Conservation (phyloP, 805 yeast genomes). For the Cyberlindnera mycetangii region DNA sequence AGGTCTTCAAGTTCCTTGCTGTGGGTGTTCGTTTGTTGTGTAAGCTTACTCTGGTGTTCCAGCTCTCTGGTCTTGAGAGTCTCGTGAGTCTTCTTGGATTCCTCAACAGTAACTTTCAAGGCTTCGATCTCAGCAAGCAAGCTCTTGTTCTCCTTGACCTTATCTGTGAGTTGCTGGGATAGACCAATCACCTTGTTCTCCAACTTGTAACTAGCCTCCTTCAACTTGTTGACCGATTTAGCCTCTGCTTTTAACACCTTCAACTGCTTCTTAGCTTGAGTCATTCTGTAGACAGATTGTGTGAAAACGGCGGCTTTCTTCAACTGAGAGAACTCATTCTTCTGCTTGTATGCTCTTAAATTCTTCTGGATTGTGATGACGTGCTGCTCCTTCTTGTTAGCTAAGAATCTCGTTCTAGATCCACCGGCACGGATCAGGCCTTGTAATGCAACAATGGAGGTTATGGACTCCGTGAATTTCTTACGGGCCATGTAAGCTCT, state of each 20-base stretch:
- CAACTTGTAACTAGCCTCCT: slow-evolving; percentile 87
- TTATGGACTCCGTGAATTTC: slow-evolving; percentile 27
- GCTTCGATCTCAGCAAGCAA: slow-evolving; percentile 58
- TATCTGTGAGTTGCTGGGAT: slow-evolving; percentile 77
- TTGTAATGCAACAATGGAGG: slow-evolving; percentile 43
- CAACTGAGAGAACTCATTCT: slow-evolving; percentile 45
- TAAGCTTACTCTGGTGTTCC: slow-evolving; percentile 47
- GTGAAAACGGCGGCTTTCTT: slow-evolving; percentile 60
- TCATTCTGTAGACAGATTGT: slow-evolving; percentile 78
- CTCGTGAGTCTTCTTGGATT: slow-evolving; percentile 51
- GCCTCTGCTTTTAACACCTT: slow-evolving; percentile 76
- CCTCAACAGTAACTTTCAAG: slow-evolving; percentile 49
- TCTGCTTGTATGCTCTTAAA: slow-evolving; percentile 66
- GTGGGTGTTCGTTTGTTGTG: slow-evolving; percentile 45
- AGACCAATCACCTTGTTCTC: slow-evolving; percentile 98
- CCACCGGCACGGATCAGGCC: slow-evolving; percentile 48
- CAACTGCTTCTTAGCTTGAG: slow-evolving; percentile 65
- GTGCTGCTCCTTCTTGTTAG: slow-evolving; percentile 54
- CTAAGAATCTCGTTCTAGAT: slow-evolving; percentile 49
- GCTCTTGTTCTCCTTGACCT: slow-evolving; percentile 78
- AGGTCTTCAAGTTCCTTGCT: slow-evolving; percentile 44
- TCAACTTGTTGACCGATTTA: slow-evolving; percentile 82
- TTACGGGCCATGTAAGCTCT: slow-evolving; percentile 54
- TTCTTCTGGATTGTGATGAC: slow-evolving; percentile 72
- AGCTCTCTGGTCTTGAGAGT: slow-evolving; percentile 52